These are phyloP conservation scores for Barnettozyma populi DNA, from an alignment of 805 yeast genomes.

Conservation along the genomic window DNA sequence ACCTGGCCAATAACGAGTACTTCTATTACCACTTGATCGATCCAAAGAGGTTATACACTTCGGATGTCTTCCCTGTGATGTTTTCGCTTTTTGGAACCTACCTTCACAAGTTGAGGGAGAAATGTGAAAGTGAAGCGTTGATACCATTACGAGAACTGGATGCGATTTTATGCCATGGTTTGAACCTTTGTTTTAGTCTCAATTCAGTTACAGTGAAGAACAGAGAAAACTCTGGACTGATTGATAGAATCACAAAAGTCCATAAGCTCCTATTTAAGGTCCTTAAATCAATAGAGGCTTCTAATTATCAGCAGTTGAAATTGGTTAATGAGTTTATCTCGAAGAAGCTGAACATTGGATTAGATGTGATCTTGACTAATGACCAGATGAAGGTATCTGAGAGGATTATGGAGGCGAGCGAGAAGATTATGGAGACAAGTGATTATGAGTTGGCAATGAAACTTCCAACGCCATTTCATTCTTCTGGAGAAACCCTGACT, in stretches of 20 bases:
- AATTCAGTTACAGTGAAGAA: not conserved
- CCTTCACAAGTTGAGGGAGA: not conserved
- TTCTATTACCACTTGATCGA: slow-evolving; percentile 10
- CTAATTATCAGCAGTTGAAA: not conserved
- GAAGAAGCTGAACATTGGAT: not conserved
- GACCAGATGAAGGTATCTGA: not conserved
- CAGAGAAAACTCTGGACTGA: not conserved
- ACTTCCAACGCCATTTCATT: not conserved
- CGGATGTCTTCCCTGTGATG: not conserved
- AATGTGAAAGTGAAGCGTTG: not conserved
- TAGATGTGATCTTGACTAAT: not conserved
- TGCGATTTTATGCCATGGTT: slow-evolving; percentile 1
- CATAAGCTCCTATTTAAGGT: not conserved
- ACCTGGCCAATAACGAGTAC: slow-evolving; percentile 1
- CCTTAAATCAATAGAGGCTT: not conserved
- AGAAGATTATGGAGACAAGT: not conserved
- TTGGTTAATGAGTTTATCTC: not conserved
- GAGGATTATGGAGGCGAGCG: not conserved
- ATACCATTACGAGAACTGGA: not conserved
- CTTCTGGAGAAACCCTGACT: not conserved
- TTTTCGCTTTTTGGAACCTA: not conserved
- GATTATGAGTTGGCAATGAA: not conserved
- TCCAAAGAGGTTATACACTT: slow-evolving; percentile 4
- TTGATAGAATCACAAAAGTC: not conserved
- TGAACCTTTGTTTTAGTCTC: slow-evolving; percentile 4